Conservation (phyloP, 2,329 filamentous ascomycete genomes). For the Thielaviopsis musarum region DNA sequence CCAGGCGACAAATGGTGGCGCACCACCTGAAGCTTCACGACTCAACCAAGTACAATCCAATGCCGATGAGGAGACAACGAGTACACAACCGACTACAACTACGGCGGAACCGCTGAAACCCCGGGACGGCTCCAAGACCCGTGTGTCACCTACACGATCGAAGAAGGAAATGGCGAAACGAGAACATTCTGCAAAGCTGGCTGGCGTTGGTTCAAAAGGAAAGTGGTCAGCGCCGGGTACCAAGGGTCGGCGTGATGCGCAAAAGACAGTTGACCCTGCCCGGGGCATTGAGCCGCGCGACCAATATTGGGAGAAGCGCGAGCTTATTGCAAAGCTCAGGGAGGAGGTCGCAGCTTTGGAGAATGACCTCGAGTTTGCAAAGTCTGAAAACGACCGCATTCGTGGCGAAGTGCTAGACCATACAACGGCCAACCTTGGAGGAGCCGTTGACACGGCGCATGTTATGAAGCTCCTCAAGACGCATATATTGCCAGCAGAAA, state of each 20-base stretch:
- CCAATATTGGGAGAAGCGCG: conserved; percentile 31
- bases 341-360: conserved; percentile 39
- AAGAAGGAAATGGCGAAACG: conserved; percentile 2
- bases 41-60: conserved; percentile 15
- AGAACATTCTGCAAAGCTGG: conserved; percentile 1
- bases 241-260: conserved; percentile 13
- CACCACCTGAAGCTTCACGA: conserved; percentile 33
- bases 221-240: conserved; percentile 4
- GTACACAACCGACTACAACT: background rate
- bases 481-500: conserved; percentile 23
- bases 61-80: background rate
- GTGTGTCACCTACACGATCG: background rate
- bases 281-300: conserved; percentile 27
- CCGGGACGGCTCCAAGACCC: background rate
- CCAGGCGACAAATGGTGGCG: conserved; percentile 16
- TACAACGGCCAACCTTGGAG: background rate
- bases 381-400: conserved; percentile 40
- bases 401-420: conserved; percentile 19
- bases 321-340: conserved; percentile 33
- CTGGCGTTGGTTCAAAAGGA: background rate
- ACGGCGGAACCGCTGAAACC: background rate
- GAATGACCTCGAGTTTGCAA: conserved; percentile 39
- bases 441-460: background rate
- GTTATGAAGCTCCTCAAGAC: conserved; percentile 13
- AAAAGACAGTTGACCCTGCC: conserved; percentile 17